Evolutionary conservation across 768 basidiomycete genomes (phyloP), one percentile per base, ranked within the genome.

Genomic region (Ramaria sp.): DNA sequence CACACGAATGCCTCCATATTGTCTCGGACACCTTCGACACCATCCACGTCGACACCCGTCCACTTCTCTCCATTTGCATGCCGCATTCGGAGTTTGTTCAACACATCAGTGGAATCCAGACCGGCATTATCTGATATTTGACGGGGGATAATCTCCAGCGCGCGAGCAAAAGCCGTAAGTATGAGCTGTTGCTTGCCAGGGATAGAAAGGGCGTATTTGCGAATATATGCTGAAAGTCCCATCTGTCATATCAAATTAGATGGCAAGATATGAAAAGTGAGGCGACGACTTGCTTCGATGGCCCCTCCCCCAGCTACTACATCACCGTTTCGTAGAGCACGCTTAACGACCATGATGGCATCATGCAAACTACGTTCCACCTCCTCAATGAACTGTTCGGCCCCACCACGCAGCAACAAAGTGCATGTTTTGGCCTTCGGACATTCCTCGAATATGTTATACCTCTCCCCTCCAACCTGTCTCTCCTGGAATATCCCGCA

Each of bases 71-170:
- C 90, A 57, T 80, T 80, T 0, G 92, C 91, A 67, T 98, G 94
- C 63, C 86, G 84, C 91, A 96, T 97, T 53, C 96, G 86, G 54
- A 99, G 81, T 69, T 96, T 96, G 74, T 98, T 98, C 46, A 99
- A 75, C 55, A 98, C 83, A 67, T 98, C 96, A 5, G 94, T 98
- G 1, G 96, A 93, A 71, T 99, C 96, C 31, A 98, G 73, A 20
- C 96, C 96, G 9, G 96, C 96, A 66, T 99, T 99, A 70, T 98
- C 95, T 69, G 91, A 97, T 58, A 99, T 97, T 69, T 98, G 95
- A 31, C 96, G 84, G 30, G 96, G 96, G 66, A 99, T 97, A 62
- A 96, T 84, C 72, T 99, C 96, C 38, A 99, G 80, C 0, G 96
- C 92, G 68, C 95, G 95, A 54, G 96, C 96, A 65, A 96, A 95